Base-by-base conservation (phyloP, 2,329 filamentous ascomycete species). In the Claviceps monticola region DNA sequence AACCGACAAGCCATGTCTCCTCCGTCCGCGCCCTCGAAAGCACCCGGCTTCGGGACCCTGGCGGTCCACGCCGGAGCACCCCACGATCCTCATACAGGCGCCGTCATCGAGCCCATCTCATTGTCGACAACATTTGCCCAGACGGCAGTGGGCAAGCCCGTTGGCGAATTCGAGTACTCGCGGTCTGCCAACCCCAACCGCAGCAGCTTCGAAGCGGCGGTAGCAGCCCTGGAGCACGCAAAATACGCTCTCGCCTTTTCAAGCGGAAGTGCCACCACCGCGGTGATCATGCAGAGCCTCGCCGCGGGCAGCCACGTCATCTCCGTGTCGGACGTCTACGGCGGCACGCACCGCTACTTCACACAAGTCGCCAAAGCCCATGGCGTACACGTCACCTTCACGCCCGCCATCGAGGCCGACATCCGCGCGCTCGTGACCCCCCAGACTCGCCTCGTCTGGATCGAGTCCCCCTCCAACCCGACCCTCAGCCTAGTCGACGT, bases 81-180 rank as follows among this genome's bases (percentile, higher is more conserved):
- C 61, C 87, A 94, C 67, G 93, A 98, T 71, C 86, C 91, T 47
- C 74, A 80, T 42, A 98, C 91, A 23, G 93, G 93, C 57, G 93
- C 93, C 59, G 93, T 98, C 61, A 98, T 98, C 66, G 88, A 93
- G 70, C 73, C 93, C 60, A 96, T 98, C 67, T 96, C 91, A 9
- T 81, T 98, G 23, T 95, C 90, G 23, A 97, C 93, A 16, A 98
- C 93, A 5, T 98, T 91, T 65, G 88, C 87, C n/a, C 93, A 98
- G 73, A 83, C 82, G 14, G 79, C 82, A 13, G 89, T 95, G 21
- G 93, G 91, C 57, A 81, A 86, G 68, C 93, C 93, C 1, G 74
- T 97, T 34, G 93, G 93, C 63, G 73, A 74, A 56, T 96, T 90
- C 71, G 93, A 98, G 71, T 98, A 98, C 75, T 89, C 85, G 51